phyloP scores from a whole-genome alignment of 345 rosid genomes.

The Eucalyptus albens region DNA sequence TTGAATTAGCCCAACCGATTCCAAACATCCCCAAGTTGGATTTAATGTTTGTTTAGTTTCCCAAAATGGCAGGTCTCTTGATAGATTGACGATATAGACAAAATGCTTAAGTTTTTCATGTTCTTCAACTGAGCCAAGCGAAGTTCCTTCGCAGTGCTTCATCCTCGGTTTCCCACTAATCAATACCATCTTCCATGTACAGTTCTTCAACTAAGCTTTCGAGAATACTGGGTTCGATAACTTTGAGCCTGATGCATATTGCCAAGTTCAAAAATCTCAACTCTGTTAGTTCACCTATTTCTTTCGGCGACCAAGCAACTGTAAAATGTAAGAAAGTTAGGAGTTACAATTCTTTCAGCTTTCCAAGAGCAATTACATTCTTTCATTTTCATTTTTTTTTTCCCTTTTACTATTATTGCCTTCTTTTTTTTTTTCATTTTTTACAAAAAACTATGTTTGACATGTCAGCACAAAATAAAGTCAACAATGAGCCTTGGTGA shows the following conservation, averaged over 20 bases:
- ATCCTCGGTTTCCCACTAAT: not conserved
- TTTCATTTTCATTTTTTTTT: too few species aligned
- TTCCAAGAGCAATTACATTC: not conserved
- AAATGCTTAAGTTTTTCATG: not conserved
- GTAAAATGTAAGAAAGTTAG: not conserved
- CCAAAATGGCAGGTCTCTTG: not conserved
- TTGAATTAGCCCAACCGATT: not conserved
- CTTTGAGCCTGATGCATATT: not conserved
- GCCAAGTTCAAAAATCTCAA: not conserved
- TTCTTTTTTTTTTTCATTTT: too few species aligned
- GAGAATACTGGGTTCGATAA: not conserved
- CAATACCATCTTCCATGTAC: not conserved
- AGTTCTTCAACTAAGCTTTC: not conserved
- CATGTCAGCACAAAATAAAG: not conserved
- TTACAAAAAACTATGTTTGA: not conserved
- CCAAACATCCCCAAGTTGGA: not conserved
- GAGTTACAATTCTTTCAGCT: not conserved
- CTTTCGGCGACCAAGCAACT: accelerated
- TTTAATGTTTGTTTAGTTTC: not conserved
- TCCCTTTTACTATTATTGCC: not conserved
- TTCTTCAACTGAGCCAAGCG: not conserved
- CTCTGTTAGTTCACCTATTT: not conserved
- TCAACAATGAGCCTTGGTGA: not conserved
- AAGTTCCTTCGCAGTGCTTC: not conserved
- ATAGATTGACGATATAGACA: not conserved